phyloP scores from a whole-genome alignment of 768 basidiomycete species.

The Mycena maculata region DNA sequence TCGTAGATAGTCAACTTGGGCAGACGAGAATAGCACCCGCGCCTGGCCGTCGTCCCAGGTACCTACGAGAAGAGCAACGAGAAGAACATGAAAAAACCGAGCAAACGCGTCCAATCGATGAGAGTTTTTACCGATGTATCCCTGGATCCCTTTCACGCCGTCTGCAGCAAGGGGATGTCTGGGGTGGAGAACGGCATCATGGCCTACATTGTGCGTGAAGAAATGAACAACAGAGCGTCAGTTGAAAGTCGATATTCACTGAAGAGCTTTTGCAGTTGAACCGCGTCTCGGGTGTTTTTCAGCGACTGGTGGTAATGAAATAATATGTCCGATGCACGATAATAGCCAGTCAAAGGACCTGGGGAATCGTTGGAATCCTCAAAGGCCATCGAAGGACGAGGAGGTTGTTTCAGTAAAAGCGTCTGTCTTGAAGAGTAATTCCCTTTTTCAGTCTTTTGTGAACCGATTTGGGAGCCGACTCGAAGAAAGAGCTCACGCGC shows the following conservation, averaged over 20 bases:
- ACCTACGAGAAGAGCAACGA: slow-evolving; percentile 42
- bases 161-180: slow-evolving; percentile 33
- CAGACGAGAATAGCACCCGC: slow-evolving; percentile 68
- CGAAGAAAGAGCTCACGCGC: too few species aligned
- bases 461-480: slow-evolving; percentile 4
- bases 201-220: slow-evolving; percentile 16
- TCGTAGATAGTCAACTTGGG: slow-evolving; percentile 69
- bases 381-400: too few species aligned
- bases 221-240: neutral
- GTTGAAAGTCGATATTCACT: slow-evolving; percentile 15
- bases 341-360: slow-evolving; percentile 12
- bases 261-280: slow-evolving; percentile 32
- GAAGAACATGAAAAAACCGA: too few species aligned
- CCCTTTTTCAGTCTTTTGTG: slow-evolving; percentile 1
- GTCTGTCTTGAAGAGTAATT: too few species aligned
- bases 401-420: too few species aligned
- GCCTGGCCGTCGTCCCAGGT: slow-evolving; percentile 65
- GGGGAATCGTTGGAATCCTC: too few species aligned
- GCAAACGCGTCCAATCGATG: neutral
- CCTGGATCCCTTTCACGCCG: slow-evolving; percentile 26
- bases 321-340: slow-evolving; percentile 25
- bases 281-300: slow-evolving; percentile 20
- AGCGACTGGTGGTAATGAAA: slow-evolving; percentile 22
- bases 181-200: slow-evolving; percentile 35
- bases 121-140: slow-evolving; percentile 22